Conservation (phyloP, 75 land plant genomes). For the Pinus tabuliformis region DNA sequence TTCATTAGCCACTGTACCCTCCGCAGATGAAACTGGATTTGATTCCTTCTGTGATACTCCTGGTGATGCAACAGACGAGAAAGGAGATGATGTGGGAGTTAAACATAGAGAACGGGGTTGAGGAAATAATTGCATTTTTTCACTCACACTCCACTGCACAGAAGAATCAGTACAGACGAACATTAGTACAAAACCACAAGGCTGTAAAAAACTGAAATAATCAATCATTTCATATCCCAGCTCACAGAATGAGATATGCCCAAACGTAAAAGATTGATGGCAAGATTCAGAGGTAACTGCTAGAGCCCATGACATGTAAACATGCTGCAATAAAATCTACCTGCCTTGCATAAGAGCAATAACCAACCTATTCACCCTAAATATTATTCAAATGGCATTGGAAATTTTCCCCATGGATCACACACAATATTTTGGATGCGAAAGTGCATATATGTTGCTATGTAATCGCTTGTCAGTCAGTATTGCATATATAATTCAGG, state of each 20-base stretch:
- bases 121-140: conserved; percentile 3
- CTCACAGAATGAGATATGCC: background rate
- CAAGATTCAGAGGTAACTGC: background rate
- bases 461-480: too few relatives aligned
- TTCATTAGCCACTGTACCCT: background rate
- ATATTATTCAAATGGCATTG: too few relatives aligned
- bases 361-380: too few relatives aligned
- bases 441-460: too few relatives aligned
- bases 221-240: background rate
- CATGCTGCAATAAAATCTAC: too few relatives aligned
- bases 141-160: conserved; percentile 3
- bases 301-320: background rate
- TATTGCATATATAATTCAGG: too few relatives aligned
- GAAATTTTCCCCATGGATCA: too few relatives aligned
- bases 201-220: background rate
- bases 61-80: conserved; percentile 9
- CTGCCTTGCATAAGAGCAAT: too few relatives aligned
- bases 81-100: conserved; percentile 1
- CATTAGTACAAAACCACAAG: background rate
- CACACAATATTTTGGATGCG: too few relatives aligned
- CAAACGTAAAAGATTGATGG: background rate
- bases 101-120: background rate
- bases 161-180: background rate
- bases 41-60: background rate
- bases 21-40: conserved; percentile 1